Evolutionary conservation across 176 grass and related monocot genomes (phyloP), one percentile per base, ranked within the genome.

Genomic region (Alopecurus myosuroides): DNA sequence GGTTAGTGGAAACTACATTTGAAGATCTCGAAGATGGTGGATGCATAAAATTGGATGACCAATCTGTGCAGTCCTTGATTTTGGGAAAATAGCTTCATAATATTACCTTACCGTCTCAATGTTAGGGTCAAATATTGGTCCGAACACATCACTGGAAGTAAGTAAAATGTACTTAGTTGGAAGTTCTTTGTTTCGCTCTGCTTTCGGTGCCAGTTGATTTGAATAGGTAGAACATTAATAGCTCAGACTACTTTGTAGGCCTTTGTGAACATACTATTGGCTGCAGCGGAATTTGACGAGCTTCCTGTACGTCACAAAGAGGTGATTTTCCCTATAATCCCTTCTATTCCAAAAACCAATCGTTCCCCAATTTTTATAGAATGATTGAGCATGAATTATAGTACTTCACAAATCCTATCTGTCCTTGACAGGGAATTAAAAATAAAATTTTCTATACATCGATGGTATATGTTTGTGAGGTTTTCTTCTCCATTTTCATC

Each of bases 241-340:
- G 22, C 25, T 69, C 53, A 10, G 49, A 58, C 88, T 69, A 19
- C 52, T 70, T 63, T 79, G 6, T 85, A 98, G 95, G 87, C 87
- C 55, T 95, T 95, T 88, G 84, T 98, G 87, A 80, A 91, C 83
- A 90, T 98, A 90, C 76, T 98, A 55, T 98, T 91, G 4, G 88
- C 88, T 85, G 92, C 92, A 18, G 82, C 95, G 50, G 95, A 98
- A 93, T 98, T 90, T 90, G 82, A 95, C 42, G 95, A 98, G 76
- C 95, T 98, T 84, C 95, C 92, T 93, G 95, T 98, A 78, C 87
- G 92, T 42, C 95, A 98, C 81, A 98, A 98, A 53, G 95, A 98
- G 95, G 92, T 98, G 17, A 81, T 68, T 79, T 76, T 73, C 41
- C 73, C 55, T 40, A 33, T 70, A 20, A 31, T 13, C 28, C 22